phyloP scores from a whole-genome alignment of 148 eudicot genomes.

The Arbutus unedo region DNA sequence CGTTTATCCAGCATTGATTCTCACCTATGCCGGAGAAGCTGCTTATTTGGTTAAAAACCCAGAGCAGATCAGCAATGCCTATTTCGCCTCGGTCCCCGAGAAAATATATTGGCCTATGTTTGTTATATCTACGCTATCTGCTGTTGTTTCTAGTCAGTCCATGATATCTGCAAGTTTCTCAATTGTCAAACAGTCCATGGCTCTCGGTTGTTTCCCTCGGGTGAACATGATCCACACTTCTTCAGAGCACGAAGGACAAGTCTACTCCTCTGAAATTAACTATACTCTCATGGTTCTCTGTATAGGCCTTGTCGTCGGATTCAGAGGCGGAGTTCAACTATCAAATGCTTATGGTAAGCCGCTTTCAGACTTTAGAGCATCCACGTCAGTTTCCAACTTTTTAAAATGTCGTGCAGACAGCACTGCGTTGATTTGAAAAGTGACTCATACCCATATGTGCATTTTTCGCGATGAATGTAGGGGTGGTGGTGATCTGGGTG shows the following conservation, averaged over 20 bases:
- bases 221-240: constrained; percentile 27
- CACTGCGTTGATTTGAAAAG: background rate
- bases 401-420: background rate
- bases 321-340: constrained; percentile 8
- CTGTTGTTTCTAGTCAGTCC: constrained; percentile 22
- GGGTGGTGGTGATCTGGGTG: constrained; percentile 38
- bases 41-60: constrained; percentile 19
- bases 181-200: constrained; percentile 18
- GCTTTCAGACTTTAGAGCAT: background rate
- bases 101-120: constrained; percentile 27
- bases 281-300: constrained; percentile 21
- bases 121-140: constrained; percentile 6
- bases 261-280: constrained; percentile 22
- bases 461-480: constrained; percentile 11
- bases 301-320: constrained; percentile 6
- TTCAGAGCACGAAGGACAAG: constrained; percentile 25
- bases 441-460: no score
- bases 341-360: constrained; percentile 27
- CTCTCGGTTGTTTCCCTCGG: constrained; percentile 27
- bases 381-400: background rate
- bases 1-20: constrained; percentile 21
- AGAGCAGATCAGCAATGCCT: background rate
- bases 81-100: constrained; percentile 11
- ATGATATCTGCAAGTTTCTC: constrained; percentile 25
- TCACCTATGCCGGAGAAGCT: constrained; percentile 18